phyloP scores from a whole-genome alignment of 495 filamentous ascomycete genomes.

The Daldinia bambusicola region DNA sequence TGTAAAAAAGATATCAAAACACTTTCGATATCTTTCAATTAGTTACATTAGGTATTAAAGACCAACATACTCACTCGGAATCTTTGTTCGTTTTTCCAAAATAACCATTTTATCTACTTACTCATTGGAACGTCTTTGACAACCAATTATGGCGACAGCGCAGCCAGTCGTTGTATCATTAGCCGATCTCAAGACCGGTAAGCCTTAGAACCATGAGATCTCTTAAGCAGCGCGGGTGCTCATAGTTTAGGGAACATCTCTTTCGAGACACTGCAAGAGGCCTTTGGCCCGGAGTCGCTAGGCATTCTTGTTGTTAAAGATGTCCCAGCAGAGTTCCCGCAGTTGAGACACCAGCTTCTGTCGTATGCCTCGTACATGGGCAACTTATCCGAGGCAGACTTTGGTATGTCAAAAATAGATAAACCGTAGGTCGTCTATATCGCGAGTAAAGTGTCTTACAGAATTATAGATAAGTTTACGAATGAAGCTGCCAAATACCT shows the following conservation, averaged over 20 bases:
- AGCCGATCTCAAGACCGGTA: slow-evolving; percentile 63
- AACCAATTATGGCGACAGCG: slow-evolving; percentile 40
- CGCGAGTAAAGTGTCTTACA: slow-evolving; percentile 28
- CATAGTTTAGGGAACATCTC: slow-evolving; percentile 70
- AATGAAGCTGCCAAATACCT: slow-evolving; percentile 70
- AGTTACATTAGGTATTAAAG: neutral
- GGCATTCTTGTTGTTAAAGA: slow-evolving; percentile 93
- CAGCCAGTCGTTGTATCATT: slow-evolving; percentile 64
- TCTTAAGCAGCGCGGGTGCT: neutral
- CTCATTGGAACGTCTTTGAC: neutral
- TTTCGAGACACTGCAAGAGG: slow-evolving; percentile 78
- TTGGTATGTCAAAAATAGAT: slow-evolving; percentile 64
- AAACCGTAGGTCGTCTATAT: neutral
- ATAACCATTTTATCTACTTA: neutral
- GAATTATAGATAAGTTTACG: slow-evolving; percentile 65
- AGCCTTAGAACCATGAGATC: slow-evolving; percentile 2
- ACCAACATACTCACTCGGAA: neutral
- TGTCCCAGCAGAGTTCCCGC: slow-evolving; percentile 73
- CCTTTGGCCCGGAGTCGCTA: slow-evolving; percentile 90
- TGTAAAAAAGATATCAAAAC: slow-evolving; percentile 17
- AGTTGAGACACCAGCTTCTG: slow-evolving; percentile 76
- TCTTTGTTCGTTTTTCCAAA: neutral
- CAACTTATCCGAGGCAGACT: slow-evolving; percentile 75
- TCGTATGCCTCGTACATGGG: slow-evolving; percentile 91
- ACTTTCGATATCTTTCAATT: neutral